Evolutionary conservation across 2,329 filamentous ascomycete genomes (phyloP).

Genomic region (Chrysoporthe austroafricana): DNA sequence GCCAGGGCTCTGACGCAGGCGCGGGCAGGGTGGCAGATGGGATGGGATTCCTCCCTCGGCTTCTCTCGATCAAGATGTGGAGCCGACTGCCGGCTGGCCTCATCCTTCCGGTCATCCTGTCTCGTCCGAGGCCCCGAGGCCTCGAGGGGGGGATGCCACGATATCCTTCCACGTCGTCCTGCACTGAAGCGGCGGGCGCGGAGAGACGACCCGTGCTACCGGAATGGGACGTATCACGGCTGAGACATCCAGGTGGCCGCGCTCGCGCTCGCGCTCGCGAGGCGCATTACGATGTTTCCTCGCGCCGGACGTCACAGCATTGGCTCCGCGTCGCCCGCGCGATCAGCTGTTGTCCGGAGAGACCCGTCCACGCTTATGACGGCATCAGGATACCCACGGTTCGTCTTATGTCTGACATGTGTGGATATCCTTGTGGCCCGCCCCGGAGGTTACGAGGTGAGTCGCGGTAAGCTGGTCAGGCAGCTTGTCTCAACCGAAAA

Average conservation of each 20-base stretch:
- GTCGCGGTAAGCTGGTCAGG: no score
- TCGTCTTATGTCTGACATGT: background rate
- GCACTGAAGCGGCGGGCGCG: no score
- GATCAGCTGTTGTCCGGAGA: background rate
- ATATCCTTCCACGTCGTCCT: no score
- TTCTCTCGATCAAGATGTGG: constrained; percentile 6
- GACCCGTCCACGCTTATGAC: background rate
- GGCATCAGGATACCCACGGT: background rate
- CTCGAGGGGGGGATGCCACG: no score
- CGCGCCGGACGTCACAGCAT: background rate
- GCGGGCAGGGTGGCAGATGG: background rate
- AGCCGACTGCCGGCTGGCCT: background rate
- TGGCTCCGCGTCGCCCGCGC: no score
- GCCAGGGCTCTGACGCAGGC: no score
- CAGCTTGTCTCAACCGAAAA: background rate
- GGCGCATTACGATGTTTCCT: background rate
- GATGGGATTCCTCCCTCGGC: background rate
- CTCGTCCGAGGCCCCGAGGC: no score
- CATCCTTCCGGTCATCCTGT: background rate
- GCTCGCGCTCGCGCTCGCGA: background rate
- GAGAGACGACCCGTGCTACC: background rate
- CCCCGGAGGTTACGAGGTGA: background rate
- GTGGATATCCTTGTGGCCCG: background rate
- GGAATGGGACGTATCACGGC: no score
- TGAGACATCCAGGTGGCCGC: no score